A percentile compares a stretch with the other conserved stretches of the same genome.
Evolutionary conservation across 371 early-diverging fungal species (phyloP).

Genomic region (Batkoa obscura): DNA sequence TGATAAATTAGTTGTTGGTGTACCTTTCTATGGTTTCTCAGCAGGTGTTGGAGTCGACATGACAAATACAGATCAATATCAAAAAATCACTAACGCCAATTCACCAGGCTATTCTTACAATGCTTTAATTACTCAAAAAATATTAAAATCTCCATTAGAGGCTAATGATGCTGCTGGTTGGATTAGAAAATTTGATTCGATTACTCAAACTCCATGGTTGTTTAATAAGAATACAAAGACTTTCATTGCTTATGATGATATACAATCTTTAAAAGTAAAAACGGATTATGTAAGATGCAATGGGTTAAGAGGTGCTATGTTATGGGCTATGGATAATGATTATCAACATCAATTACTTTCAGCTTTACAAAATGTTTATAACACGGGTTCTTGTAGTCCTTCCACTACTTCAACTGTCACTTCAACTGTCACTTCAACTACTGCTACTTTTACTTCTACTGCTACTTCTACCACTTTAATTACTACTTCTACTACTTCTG

Average conservation of each 20-base stretch:
- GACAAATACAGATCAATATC: conserved; percentile 4
- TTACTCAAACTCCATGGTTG: conserved; percentile 44
- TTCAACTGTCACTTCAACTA: background rate
- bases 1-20: conserved; percentile 33
- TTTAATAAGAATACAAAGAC: conserved; percentile 27
- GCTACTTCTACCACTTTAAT: background rate
- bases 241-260: conserved; percentile 34
- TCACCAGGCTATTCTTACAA: background rate
- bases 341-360: conserved; percentile 7
- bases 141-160: conserved; percentile 39
- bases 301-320: conserved; percentile 38
- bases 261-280: conserved; percentile 16
- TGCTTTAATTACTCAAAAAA: background rate
- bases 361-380: background rate
- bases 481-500: background rate
- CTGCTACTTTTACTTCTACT: background rate
- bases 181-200: conserved; percentile 35
- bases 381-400: background rate
- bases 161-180: conserved; percentile 23
- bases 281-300: conserved; percentile 22
- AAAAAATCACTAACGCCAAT: background rate
- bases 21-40: conserved; percentile 38
- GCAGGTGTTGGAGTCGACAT: conserved; percentile 7
- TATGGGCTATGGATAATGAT: conserved; percentile 23
- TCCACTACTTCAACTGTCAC: background rate